Base-by-base conservation (phyloP, 768 basidiomycete genomes). In the Auricularia sp. region DNA sequence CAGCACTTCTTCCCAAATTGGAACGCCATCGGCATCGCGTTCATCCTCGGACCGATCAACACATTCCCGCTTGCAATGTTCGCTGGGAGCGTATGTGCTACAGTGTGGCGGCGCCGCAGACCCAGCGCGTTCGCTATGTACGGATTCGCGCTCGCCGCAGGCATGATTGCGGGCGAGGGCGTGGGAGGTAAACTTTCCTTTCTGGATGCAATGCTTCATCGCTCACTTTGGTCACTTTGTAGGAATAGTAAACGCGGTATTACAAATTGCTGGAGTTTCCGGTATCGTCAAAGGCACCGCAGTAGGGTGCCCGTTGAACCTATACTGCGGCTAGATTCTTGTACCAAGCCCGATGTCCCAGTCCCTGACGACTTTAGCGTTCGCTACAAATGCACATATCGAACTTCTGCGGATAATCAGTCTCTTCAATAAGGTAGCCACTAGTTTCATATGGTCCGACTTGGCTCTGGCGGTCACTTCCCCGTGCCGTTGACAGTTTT, bases 141-240 rank as follows among this genome's bases (percentile, higher is more conserved):
- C 72, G 83, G 83, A 78, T 85, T 84, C 69, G 79, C 82, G 36
- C 65, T 83, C 67, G 75, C 83, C 62, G 81, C 81, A 62, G 84
- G 84, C 68, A 73, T 83, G 65, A 74, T 85, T 39, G 82, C 83
- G 42, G 84, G 84, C 34, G 84, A 85, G 67, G 85, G 85, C 73
- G 75, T 86, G 39, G 85, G 83, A 35, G 85, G 84, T 70, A 18
- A 18, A 18, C 18, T 11, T 45, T 11, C 18, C 11, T 45, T 45
- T 45, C 44, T 45, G 44, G 18, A 18, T 13, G 47, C 16, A 51
- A 18, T 18, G 6, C 47, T 51, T 21, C 18, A 8, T 8, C 7
- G 6, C 18, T 6, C 18, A 6, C 47, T 21, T 18, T 51, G 47
- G 1, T 18, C 6, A 16, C 47, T 16, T 13, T 21, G 1, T 3